Evolutionary conservation across 75 land plant genomes (phyloP).

Genomic region (Cunninghamia lanceolata): DNA sequence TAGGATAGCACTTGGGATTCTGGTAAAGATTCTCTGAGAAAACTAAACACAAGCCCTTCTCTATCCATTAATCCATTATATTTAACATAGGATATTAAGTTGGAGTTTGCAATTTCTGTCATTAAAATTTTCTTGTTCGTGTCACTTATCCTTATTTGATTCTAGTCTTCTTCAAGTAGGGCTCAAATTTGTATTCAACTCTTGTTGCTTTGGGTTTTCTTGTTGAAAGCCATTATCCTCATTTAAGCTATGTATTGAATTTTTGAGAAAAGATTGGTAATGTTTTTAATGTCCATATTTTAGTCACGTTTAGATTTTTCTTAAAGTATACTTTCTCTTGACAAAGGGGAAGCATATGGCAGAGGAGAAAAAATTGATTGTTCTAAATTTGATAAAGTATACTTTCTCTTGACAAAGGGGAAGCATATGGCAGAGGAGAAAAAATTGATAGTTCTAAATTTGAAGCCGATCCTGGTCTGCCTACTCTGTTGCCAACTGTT

Average conservation of each 20-base stretch:
- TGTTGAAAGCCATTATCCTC: neutral
- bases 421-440: conserved; percentile 72
- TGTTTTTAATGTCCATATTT: neutral
- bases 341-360: conserved; percentile 69
- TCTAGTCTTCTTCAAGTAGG: neutral
- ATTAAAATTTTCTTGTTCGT: neutral
- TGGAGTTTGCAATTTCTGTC: neutral
- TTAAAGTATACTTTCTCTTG: conserved; percentile 8
- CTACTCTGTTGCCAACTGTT: neutral
- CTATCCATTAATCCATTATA: neutral
- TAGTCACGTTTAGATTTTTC: neutral
- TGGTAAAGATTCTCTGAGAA: neutral
- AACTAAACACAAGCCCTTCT: neutral
- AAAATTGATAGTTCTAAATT: conserved; percentile 71
- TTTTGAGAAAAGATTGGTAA: neutral
- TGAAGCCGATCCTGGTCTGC: conserved; percentile 79
- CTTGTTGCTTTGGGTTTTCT: neutral
- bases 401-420: conserved; percentile 52
- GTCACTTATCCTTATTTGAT: neutral
- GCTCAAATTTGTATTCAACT: neutral
- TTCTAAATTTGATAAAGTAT: conserved; percentile 77
- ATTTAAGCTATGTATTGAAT: neutral
- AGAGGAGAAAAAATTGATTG: conserved; percentile 76
- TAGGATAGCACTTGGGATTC: neutral
- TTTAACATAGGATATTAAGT: neutral